Base-by-base conservation (phyloP, 495 filamentous ascomycete species). In the Cercophora sp. region DNA sequence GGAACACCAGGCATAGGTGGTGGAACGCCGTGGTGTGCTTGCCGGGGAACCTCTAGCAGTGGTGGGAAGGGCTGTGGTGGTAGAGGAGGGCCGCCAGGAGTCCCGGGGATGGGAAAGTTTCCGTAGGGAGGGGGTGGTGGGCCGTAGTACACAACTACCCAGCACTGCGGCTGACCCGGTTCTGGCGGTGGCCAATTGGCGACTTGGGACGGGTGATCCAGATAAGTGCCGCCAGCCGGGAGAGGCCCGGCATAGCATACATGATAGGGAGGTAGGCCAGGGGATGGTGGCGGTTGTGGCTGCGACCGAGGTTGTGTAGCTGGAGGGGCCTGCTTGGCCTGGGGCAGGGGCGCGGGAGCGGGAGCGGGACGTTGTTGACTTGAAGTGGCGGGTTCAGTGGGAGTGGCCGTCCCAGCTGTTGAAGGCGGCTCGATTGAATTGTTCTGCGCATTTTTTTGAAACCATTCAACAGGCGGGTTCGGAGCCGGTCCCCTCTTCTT, bases 71-170 rank as follows among this genome's bases (percentile, higher is more conserved):
- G 6, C 6, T 32, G 29, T 6, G 29, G 16, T 9, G 16, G 40
- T 13, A 25, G 23, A 23, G 16, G 15, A 42, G 5, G 39, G 6
- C 16, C 2, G 39, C 39, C 16, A 8, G 11, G n/a, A 43, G 3
- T 23, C 8, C 8, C 22, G 15, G 16, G 19, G 8, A 43, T 22
- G n/a, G 13, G 40, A 13, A 23, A 5, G 39, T 6, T 32, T 6
- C 29, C 29, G 1, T 24, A 15, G n/a, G 40, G 16, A 19, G 23
- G 16, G 18, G 15, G 40, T n/a, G 40, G 20, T 10, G 2, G 16
- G n/a, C 40, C 29, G 27, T 15, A 25, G 22, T 48, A 48, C 13
- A 48, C 16, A 5, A 48, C 46, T 4, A 48, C 32, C 46, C 46
- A 48, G n/a, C 31, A 16, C 8, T 6, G 16, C 11, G 46, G 31